These are phyloP conservation scores for Mimosa pudica DNA, from an alignment of 306 rosid genomes.

Conservation along the genomic window DNA sequence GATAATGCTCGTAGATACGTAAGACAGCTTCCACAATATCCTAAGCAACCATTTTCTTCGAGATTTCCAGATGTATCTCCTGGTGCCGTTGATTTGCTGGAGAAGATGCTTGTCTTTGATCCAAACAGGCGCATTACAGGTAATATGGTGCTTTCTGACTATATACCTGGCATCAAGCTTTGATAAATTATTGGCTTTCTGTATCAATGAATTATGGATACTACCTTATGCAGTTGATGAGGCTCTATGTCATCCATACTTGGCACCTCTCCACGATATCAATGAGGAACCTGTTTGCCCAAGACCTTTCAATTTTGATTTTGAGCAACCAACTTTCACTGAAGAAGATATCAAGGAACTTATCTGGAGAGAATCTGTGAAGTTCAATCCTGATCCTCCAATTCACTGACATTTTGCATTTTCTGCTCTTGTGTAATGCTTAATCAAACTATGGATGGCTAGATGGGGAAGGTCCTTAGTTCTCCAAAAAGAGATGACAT, in stretches of 20 bases:
- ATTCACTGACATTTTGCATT: slow-evolving; percentile 48
- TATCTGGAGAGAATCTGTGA: slow-evolving; percentile 85
- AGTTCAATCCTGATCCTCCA: slow-evolving; percentile 82
- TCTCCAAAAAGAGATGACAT: slow-evolving; percentile 27
- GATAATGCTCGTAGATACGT: slow-evolving; percentile 92
- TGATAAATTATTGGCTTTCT: slow-evolving; percentile 20
- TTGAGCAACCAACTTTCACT: slow-evolving; percentile 86
- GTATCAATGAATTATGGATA: slow-evolving; percentile 16
- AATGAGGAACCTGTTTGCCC: slow-evolving; percentile 90
- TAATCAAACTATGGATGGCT: slow-evolving; percentile 41
- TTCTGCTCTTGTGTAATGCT: slow-evolving; percentile 39
- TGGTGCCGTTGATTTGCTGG: slow-evolving; percentile 82
- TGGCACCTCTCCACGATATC: slow-evolving; percentile 93
- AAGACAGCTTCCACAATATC: slow-evolving; percentile 82
- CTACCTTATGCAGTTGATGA: slow-evolving; percentile 69
- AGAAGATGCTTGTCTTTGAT: slow-evolving; percentile 96
- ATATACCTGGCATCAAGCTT: slow-evolving; percentile 5
- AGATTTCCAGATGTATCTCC: slow-evolving; percentile 76
- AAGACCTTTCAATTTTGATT: slow-evolving; percentile 82
- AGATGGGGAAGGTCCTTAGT: slow-evolving; percentile 38
- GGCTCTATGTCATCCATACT: slow-evolving; percentile 91
- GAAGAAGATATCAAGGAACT: slow-evolving; percentile 97
- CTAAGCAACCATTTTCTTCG: slow-evolving; percentile 63
- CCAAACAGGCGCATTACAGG: slow-evolving; percentile 93
- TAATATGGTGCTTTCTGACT: slow-evolving; percentile 36